Evolutionary conservation across 345 rosid genomes (phyloP).

Genomic region (Eucalyptus albens): DNA sequence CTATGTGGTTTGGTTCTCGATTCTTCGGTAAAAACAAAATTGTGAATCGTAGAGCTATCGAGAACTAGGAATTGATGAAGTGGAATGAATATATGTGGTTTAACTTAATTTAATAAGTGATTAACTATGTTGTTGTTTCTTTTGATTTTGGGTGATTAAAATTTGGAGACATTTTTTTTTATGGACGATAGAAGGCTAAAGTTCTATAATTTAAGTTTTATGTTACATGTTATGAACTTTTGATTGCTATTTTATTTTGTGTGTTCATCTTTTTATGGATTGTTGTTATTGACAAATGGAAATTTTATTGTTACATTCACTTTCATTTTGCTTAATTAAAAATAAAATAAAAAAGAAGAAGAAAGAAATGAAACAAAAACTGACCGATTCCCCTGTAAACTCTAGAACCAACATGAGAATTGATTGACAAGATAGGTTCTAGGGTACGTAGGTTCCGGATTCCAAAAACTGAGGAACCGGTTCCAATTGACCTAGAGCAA

Average conservation of each 20-base stretch:
- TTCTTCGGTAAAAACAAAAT: no score
- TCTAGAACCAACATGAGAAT: not conserved
- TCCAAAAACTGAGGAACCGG: accelerated
- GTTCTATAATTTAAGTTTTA: not conserved
- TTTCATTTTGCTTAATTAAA: not conserved
- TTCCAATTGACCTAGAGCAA: not conserved
- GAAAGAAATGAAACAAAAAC: no score
- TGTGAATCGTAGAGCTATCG: not conserved
- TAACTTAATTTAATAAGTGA: no score
- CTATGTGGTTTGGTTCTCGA: accelerated
- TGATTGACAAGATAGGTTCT: not conserved
- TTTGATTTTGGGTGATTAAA: not conserved
- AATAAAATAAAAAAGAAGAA: no score
- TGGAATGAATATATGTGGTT: no score
- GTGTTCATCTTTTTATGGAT: no score
- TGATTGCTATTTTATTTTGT: no score
- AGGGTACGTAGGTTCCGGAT: accelerated
- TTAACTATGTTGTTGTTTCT: not conserved
- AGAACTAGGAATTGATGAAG: no score
- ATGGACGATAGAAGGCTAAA: no score
- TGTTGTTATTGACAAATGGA: no score
- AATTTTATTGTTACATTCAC: no score
- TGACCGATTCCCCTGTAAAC: accelerated
- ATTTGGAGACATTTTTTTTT: no score
- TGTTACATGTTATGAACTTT: not conserved